Base-by-base conservation (phyloP, 2,329 filamentous ascomycete species). In the Calonectria naviculata region DNA sequence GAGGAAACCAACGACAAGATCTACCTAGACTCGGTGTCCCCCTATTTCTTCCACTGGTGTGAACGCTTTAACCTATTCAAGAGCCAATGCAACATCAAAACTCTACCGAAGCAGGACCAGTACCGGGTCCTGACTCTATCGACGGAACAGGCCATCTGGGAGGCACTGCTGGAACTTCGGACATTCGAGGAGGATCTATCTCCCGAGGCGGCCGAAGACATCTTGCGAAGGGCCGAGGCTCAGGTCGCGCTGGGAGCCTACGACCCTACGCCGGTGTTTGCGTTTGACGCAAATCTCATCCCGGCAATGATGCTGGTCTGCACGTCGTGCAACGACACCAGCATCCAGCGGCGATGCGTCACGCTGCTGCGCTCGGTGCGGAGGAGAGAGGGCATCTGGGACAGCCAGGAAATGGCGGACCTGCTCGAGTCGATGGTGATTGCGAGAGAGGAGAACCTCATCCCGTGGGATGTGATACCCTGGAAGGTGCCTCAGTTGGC, bases 351-450 rank as follows among this genome's bases (percentile, higher is more conserved):
- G 1, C 61, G 65, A 13, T 64, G 73, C 8, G 63, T 77, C 15
- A 17, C 5, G 19, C 12, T 78, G 5, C 28, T 78, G 7, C 71
- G 68, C 1, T 67, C 68, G 0, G 56, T 76, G 3, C 52, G 69
- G 12, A 46, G 75, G 13, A 58, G 76, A 13, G 76, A 78, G 28
- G 75, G 76, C 0, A 66, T 78, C 1, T 78, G 76, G 75, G 76
- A 78, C 34, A 78, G 75, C 41, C 68, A 70, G 49, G 76, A 78
- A 6, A 66, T 78, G 21, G 73, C 70, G 0, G 64, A 68, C 28
- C 66, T 76, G 26, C 17, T 73, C 4, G 73, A 74, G 26, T 63
- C 75, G 44, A 54, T 72, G 62, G 44, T 75, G 5, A 65, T 47
- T 17, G 67, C 73, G 12, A 42, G 68, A 28, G 68, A 70, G 38